Evolutionary conservation across 495 filamentous ascomycete species (phyloP), one percentile per base, ranked within the genome.

Genomic region (Tuber calosporum): DNA sequence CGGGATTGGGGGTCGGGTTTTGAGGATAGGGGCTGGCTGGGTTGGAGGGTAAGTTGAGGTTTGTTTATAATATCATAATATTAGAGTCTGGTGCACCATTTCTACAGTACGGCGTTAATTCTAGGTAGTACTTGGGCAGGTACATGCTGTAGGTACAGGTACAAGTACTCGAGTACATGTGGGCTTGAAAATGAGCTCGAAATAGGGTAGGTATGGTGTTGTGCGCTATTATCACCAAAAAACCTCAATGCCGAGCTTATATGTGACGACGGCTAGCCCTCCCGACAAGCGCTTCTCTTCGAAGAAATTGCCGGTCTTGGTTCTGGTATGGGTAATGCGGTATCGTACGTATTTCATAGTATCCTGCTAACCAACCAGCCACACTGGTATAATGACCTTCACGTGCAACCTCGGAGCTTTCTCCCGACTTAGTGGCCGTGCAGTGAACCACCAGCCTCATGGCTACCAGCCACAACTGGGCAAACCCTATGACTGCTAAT

Each of bases 401-500:
- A 11, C 11, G n/a, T 30, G 53, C 17, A 62, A 62, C 53, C 53
- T 58, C 53, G 26, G 26, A n/a, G 13, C 26, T 19, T 62, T 17
- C 48, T 34, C 26, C 26, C 19, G 11, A 3, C 13, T 1, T 5
- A 34, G 53, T 62, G 53, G 53, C 53, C 34, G 26, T 62, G 26
- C 13, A 0, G 9, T 11, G 9, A 30, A 11, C n/a, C n/a, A 30
- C 48, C 26, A 30, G 53, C 53, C 53, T 34, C 26, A 19, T 3
- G 15, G 15, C 0, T 34, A 34, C 13, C 53, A 62, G 53, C 53
- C 53, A 34, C 26, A 34, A 30, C 26, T 26, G 53, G 53, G 53
- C 26, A 62, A 62, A 62, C 53, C 53, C 53, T 62, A 19, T 62
- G 53, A 62, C 53, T 62, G 53, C 53, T 26, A 62, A 62, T 62